A percentile compares a stretch with the other conserved stretches of the same genome.
These are phyloP conservation scores for Fraxinus latifolia DNA, from an alignment of 305 asterid genomes.

Conservation along the genomic window DNA sequence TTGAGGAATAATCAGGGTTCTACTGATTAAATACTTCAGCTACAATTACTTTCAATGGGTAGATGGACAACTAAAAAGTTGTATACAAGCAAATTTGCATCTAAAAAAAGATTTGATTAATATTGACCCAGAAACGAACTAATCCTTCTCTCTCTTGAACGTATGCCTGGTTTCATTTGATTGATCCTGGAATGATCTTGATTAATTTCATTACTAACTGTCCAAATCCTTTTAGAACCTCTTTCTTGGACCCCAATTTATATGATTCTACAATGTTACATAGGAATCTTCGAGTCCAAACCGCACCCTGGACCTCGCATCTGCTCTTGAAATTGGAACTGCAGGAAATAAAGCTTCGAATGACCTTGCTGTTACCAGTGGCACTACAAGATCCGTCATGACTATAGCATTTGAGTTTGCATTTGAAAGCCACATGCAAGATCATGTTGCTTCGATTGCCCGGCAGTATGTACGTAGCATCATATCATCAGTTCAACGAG, in stretches of 20 bases:
- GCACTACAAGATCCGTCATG: slow-evolving; percentile 77
- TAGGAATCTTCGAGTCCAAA: slow-evolving; percentile 89
- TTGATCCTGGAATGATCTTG: not conserved
- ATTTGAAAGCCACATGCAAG: slow-evolving; percentile 94
- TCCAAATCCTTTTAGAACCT: not conserved
- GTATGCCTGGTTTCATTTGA: not conserved
- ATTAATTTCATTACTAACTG: not conserved
- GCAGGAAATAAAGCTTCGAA: slow-evolving; percentile 53
- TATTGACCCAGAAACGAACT: not conserved
- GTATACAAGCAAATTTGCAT: not conserved
- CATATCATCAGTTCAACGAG: slow-evolving; percentile 92
- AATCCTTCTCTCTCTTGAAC: not conserved
- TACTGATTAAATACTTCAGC: not conserved
- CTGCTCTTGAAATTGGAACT: slow-evolving; percentile 85
- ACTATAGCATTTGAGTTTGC: slow-evolving; percentile 92
- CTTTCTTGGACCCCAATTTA: not conserved
- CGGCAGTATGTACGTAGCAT: slow-evolving; percentile 86
- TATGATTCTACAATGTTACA: slow-evolving; percentile 12
- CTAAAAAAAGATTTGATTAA: not conserved
- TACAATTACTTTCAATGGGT: not conserved
- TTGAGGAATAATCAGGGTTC: not conserved
- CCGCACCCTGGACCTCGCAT: slow-evolving; percentile 92
- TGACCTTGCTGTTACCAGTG: slow-evolving; percentile 40
- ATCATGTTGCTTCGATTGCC: slow-evolving; percentile 77
- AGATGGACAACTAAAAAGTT: not conserved